Conservation (phyloP, 805 yeast genomes). For the Nakazawaea pomicola region DNA sequence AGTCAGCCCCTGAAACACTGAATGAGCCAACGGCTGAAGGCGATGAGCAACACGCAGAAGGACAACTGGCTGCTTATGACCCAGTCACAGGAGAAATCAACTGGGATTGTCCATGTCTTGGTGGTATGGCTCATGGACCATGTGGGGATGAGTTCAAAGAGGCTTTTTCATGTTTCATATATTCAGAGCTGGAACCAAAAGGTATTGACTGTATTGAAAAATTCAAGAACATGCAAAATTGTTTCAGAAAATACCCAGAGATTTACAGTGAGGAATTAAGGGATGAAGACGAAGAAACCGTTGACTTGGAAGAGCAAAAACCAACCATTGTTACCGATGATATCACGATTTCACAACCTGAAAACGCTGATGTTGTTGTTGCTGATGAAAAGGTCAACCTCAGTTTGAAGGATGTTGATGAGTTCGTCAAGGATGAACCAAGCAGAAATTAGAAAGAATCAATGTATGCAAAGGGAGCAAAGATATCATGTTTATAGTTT, state of each 20-base stretch:
- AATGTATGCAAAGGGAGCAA: neutral
- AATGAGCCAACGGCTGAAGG: conserved; percentile 21
- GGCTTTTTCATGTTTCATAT: conserved; percentile 93
- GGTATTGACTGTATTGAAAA: conserved; percentile 92
- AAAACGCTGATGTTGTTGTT: conserved; percentile 9
- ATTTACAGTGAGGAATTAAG: conserved; percentile 87
- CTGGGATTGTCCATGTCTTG: conserved; percentile 99
- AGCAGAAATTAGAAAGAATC: neutral
- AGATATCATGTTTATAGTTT: neutral
- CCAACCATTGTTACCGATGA: conserved; percentile 17
- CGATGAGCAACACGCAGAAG: conserved; percentile 26
- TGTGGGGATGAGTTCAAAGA: conserved; percentile 95
- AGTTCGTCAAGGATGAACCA: conserved; percentile 5
- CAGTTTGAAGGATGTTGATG: conserved; percentile 6
- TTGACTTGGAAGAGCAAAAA: conserved; percentile 13
- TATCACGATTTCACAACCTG: conserved; percentile 4
- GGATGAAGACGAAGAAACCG: conserved; percentile 57
- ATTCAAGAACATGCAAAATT: conserved; percentile 87
- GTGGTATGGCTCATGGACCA: conserved; percentile 99
- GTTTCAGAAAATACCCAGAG: conserved; percentile 91
- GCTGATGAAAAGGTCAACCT: conserved; percentile 14
- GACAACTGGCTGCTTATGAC: conserved; percentile 69
- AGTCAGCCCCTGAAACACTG: conserved; percentile 23
- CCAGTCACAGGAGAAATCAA: conserved; percentile 98
- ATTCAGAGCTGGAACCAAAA: conserved; percentile 91